Conservation (phyloP, 768 basidiomycete species). For the Tremella mesenterica region DNA sequence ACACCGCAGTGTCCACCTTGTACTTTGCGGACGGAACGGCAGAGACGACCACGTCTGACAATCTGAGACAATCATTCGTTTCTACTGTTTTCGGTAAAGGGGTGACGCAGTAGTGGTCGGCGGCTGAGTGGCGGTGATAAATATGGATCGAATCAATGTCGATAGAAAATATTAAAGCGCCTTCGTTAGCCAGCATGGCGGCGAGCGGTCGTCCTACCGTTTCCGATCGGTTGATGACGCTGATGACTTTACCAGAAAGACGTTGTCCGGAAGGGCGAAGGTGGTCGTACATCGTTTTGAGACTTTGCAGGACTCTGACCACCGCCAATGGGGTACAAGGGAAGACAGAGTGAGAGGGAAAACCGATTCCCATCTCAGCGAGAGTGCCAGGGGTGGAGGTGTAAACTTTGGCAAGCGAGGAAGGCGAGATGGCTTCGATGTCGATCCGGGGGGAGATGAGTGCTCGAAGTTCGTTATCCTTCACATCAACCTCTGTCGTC, state of each 20-base stretch:
- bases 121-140: slow-evolving; percentile 2
- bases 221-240: slow-evolving; percentile 24
- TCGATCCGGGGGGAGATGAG: slow-evolving; percentile 19
- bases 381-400: background rate
- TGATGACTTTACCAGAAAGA: slow-evolving; percentile 12
- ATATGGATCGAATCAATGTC: slow-evolving; percentile 15
- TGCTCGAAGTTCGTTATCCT: slow-evolving; percentile 16
- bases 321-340: slow-evolving; percentile 24
- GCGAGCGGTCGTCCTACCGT: slow-evolving; percentile 24
- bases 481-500: background rate
- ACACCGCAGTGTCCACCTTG: slow-evolving; percentile 11
- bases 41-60: slow-evolving; percentile 17
- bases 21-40: slow-evolving; percentile 14
- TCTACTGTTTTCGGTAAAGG: background rate
- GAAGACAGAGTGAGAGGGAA: slow-evolving; percentile 1
- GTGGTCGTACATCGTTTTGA: slow-evolving; percentile 7
- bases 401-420: background rate
- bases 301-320: slow-evolving; percentile 9
- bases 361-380: background rate
- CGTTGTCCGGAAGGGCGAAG: slow-evolving; percentile 1
- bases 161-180: slow-evolving; percentile 19
- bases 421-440: slow-evolving; percentile 12
- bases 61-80: background rate
- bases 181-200: slow-evolving; percentile 20
- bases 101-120: background rate